Base-by-base conservation (phyloP, 257 asterid genomes). In the Solanum medicagineum region DNA sequence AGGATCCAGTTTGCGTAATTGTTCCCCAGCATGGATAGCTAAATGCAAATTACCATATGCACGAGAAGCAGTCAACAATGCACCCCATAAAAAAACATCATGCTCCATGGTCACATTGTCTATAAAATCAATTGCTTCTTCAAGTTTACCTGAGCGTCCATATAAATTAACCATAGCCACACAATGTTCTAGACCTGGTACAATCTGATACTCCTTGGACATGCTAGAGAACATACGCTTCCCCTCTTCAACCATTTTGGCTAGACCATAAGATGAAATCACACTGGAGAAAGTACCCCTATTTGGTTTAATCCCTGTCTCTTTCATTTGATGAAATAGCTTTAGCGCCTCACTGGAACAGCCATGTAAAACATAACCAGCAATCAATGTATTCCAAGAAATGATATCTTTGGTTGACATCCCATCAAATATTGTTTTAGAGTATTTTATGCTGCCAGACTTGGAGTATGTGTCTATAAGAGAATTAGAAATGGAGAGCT, bases 371-470 rank as follows among this genome's bases (percentile, higher is more conserved):
- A 92, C 94, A 88, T 91, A 92, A 86, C 91, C 93, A 49, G 92
- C 85, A 63, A 91, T 89, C 90, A 94, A 84, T 69, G 98, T 81
- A 91, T 94, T 95, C 98, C 98, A 95, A 36, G 98, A 91, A 86
- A 95, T 91, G 82, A 91, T 84, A 86, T 95, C 97, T 81, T 90
- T 86, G 62, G 92, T 89, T 22, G 87, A 88, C 94, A 91, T 89
- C 83, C 89, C 88, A 60, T 87, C 77, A 79, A 93, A 94, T 85
- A 95, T 86, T 81, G 92, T 85, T 86, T 87, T 88, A 0, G 98
- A 89, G 86, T 91, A 93, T 49, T 68, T 51, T 74, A 95, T 80
- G 74, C 88, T 90, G 86, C 96, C 98, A 1, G 97, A 89, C 85
- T 92, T 94, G 24, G 97, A 92, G 32, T 91, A 95, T 1, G 92